Evolutionary conservation across 441 rosid genomes (phyloP), one percentile per base, ranked within the genome.

Genomic region (Cnidoscolus chayamansa): DNA sequence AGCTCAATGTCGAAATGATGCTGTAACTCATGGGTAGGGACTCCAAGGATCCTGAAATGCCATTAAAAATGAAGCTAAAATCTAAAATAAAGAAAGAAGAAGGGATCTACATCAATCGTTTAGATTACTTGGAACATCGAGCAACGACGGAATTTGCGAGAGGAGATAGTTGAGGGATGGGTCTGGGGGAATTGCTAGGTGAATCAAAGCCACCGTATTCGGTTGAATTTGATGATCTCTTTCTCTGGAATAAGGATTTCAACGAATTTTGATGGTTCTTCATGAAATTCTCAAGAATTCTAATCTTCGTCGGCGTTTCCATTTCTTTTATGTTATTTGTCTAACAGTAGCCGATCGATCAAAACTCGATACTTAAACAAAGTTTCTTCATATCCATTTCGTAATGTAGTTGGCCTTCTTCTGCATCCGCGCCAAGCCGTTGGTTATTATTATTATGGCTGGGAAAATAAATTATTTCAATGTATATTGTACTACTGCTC

Each of bases 131-230:
- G 82, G 97, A 87, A 80, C 94, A 91, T 77, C 97, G 96, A 58
- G 85, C 76, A 81, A 91, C 96, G 80, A 93, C 97, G 76, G 96
- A 87, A 75, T 93, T 93, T 64, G 97, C 94, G 78, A 90, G 81
- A 55, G 84, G 67, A 40, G 97, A 91, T 77, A 91, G 92, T 82
- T 87, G 93, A 68, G 96, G 97, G 57, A 91, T 84, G 16, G 88
- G 83, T 72, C 71, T 75, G n/a, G 88, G 91, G 54, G 91, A 87
- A 72, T 73, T 59, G 37, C 35, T 66, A 11, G 81, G 67, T 0
- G 84, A 84, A 55, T 76, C 88, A 30, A 11, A 2, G 11, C 30
- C 7, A 5, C 12, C 48, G 49, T 79, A 85, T 4, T 84, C 73
- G 60, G 65, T 72, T 50, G 73, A 7, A 53, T 25, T 13, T 10